phyloP scores from a whole-genome alignment of 2,329 filamentous ascomycete species.

The Trichophyton simii region DNA sequence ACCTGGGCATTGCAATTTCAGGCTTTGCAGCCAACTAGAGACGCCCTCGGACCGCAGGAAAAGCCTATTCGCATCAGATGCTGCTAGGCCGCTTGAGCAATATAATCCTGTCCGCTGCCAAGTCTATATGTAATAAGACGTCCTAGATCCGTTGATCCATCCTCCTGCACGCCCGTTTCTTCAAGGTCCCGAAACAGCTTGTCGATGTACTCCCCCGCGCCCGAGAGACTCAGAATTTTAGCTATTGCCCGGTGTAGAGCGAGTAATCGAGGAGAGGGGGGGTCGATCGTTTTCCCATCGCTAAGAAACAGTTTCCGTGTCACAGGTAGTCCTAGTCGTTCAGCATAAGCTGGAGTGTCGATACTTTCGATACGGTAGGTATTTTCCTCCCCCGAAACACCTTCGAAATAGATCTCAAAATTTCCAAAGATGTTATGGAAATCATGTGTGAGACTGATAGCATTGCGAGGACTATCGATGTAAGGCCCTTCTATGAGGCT shows the following conservation, averaged over 20 bases:
- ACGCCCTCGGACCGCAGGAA: too few relatives aligned
- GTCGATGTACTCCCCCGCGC: constrained; percentile 16
- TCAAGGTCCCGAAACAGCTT: constrained; percentile 14
- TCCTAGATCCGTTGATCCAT: constrained; percentile 12
- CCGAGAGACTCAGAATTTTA: constrained; percentile 17
- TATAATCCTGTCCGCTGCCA: background rate
- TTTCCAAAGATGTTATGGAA: constrained; percentile 22
- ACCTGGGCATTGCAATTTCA: too few relatives aligned
- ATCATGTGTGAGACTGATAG: constrained; percentile 22
- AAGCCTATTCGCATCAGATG: too few relatives aligned
- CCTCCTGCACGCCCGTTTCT: constrained; percentile 12
- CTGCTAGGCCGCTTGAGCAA: background rate
- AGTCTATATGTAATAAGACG: constrained; percentile 7
- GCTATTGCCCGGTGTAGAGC: constrained; percentile 18
- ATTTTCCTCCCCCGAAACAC: constrained; percentile 10
- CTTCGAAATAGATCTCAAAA: constrained; percentile 9
- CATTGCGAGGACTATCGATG: constrained; percentile 31
- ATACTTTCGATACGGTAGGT: constrained; percentile 18
- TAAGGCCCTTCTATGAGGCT: constrained; percentile 28
- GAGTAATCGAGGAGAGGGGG: constrained; percentile 19
- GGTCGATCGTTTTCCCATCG: constrained; percentile 20
- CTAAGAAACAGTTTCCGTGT: constrained; percentile 14
- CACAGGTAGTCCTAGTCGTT: constrained; percentile 8
- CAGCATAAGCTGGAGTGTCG: constrained; percentile 12
- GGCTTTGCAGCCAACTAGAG: too few relatives aligned